Percentiles rank a stretch among this genome's conserved stretches.
phyloP scores from a whole-genome alignment of 2,329 filamentous ascomycete species.

The Thelonectria discophora region DNA sequence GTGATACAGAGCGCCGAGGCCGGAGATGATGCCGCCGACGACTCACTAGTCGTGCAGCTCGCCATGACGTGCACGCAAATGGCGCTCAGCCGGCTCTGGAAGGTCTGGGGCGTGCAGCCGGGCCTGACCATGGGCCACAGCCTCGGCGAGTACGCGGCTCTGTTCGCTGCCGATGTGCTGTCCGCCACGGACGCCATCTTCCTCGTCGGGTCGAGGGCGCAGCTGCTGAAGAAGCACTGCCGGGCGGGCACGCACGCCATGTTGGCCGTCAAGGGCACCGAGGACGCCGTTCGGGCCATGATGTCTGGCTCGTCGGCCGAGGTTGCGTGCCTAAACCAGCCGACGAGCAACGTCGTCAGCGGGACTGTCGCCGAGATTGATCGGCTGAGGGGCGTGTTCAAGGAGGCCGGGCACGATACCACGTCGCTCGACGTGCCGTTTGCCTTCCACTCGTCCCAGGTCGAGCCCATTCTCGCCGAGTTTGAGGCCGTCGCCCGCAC shows the following conservation, averaged over 20 bases:
- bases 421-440: slow-evolving; percentile 60
- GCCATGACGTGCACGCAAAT: slow-evolving; percentile 51
- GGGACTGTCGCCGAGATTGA: slow-evolving; percentile 54
- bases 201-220: slow-evolving; percentile 66
- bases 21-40: slow-evolving; percentile 18
- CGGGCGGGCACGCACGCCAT: slow-evolving; percentile 47
- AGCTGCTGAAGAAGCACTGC: slow-evolving; percentile 64
- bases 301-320: slow-evolving; percentile 54
- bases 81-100: slow-evolving; percentile 48
- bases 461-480: slow-evolving; percentile 64
- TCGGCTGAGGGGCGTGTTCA: slow-evolving; percentile 50
- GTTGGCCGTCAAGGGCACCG: slow-evolving; percentile 33
- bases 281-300: slow-evolving; percentile 13
- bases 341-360: slow-evolving; percentile 76
- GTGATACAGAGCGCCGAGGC: slow-evolving; percentile 55
- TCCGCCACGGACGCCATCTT: slow-evolving; percentile 68
- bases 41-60: slow-evolving; percentile 48
- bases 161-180: slow-evolving; percentile 67
- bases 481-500: slow-evolving; percentile 59
- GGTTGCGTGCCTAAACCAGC: slow-evolving; percentile 78
- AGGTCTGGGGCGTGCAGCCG: slow-evolving; percentile 49
- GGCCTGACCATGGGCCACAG: slow-evolving; percentile 58
- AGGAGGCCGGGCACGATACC: slow-evolving; percentile 52
- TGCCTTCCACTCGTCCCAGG: slow-evolving; percentile 63
- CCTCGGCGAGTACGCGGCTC: slow-evolving; percentile 70